Conservation (phyloP, 768 basidiomycete species). For the Suillus subaureus region DNA sequence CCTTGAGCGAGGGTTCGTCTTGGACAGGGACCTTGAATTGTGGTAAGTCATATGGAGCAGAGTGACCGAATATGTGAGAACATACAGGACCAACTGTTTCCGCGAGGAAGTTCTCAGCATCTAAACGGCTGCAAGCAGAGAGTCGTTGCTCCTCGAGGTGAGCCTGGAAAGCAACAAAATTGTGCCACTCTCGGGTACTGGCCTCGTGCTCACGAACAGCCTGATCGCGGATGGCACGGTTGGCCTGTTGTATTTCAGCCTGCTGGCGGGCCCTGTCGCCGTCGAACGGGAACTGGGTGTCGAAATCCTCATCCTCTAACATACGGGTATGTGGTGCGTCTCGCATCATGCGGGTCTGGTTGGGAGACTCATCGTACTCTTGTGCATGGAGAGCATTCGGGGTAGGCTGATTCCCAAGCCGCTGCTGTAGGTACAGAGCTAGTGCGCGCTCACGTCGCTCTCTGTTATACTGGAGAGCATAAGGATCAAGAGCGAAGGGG, state of each 20-base stretch:
- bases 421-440: background rate
- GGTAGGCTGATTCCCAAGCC: background rate
- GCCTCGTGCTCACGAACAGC: constrained; percentile 1
- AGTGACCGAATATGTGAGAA: background rate
- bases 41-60: background rate
- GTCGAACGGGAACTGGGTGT: background rate
- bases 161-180: background rate
- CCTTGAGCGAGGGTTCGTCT: background rate
- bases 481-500: background rate
- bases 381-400: constrained; percentile 6
- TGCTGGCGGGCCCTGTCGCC: background rate
- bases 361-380: background rate
- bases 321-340: background rate
- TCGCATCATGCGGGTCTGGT: background rate
- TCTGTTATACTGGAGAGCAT: constrained; percentile 30
- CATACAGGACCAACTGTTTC: background rate
- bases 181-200: background rate
- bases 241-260: background rate
- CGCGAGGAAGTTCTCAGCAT: background rate
- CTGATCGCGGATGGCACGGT: background rate
- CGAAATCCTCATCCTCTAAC: background rate
- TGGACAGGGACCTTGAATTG: background rate
- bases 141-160: background rate
- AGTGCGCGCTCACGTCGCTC: background rate
- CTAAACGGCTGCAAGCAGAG: background rate